phyloP scores from a whole-genome alignment of 2,329 filamentous ascomycete species.

The Drechslerella coelobrocha region DNA sequence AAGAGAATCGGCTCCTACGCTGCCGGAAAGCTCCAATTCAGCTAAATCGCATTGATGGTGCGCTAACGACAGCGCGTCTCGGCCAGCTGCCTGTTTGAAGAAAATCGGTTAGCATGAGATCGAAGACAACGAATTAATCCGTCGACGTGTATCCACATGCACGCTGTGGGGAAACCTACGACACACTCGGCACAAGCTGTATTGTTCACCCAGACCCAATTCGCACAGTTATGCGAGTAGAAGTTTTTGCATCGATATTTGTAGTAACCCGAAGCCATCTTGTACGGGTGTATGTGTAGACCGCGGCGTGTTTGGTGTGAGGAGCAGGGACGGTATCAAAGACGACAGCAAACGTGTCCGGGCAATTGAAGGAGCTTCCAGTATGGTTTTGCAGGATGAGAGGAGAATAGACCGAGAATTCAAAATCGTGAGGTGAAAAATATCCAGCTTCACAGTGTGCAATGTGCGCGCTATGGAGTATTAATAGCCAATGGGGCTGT shows the following conservation, averaged over 20 bases:
- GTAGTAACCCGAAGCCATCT: constrained; percentile 53
- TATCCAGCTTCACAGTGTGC: neutral
- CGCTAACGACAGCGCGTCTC: constrained; percentile 42
- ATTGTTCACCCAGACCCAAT: constrained; percentile 56
- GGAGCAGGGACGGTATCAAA: neutral
- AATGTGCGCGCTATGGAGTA: neutral
- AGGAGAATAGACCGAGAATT: no score
- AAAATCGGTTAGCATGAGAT: constrained; percentile 13
- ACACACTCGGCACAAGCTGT: constrained; percentile 54
- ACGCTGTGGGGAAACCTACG: constrained; percentile 49
- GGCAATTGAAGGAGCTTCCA: no score
- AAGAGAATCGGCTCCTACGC: constrained; percentile 21
- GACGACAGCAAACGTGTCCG: no score
- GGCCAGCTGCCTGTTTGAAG: constrained; percentile 29
- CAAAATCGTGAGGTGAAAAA: no score
- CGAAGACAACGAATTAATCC: constrained; percentile 28
- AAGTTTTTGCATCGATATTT: constrained; percentile 55
- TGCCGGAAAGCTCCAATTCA: constrained; percentile 13
- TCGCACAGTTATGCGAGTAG: constrained; percentile 53
- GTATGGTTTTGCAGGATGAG: no score
- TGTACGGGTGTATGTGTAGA: neutral
- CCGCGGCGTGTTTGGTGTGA: neutral
- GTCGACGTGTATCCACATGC: constrained; percentile 17
- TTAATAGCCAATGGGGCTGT: neutral
- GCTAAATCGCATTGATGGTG: constrained; percentile 4